Conservation (phyloP, 148 eudicot species). For the Nyssa sinensis region DNA sequence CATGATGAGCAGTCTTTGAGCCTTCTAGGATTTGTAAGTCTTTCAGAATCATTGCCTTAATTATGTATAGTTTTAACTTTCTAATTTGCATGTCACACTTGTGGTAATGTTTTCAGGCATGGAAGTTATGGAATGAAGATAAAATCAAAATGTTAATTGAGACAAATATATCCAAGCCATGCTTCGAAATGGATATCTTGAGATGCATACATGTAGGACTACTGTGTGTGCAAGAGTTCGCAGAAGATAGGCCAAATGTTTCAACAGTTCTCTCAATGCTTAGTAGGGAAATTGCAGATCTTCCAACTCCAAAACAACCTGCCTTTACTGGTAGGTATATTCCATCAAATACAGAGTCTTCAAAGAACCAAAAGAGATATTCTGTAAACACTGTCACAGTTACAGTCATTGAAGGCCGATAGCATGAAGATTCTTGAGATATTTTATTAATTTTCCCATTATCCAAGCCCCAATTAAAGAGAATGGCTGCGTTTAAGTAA, state of each 20-base stretch:
- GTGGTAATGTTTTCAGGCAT: neutral
- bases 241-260: neutral
- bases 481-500: too few species aligned
- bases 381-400: neutral
- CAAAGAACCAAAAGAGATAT: too few species aligned
- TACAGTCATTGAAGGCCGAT: neutral
- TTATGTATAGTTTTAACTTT: neutral
- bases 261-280: conserved; percentile 30
- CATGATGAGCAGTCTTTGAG: neutral
- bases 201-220: conserved; percentile 37
- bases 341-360: neutral
- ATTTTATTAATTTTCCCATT: too few species aligned
- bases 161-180: neutral
- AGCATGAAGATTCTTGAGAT: too few species aligned
- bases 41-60: neutral
- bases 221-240: conserved; percentile 32
- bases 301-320: conserved; percentile 22
- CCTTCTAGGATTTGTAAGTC: conserved; percentile 2
- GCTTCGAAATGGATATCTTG: conserved; percentile 13
- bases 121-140: neutral
- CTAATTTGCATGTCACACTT: neutral
- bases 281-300: conserved; percentile 21
- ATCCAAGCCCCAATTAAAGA: too few species aligned
- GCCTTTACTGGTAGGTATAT: neutral
- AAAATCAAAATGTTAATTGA: neutral